Conservation (phyloP, 495 filamentous ascomycete species). For the Gamarada debralockiae region DNA sequence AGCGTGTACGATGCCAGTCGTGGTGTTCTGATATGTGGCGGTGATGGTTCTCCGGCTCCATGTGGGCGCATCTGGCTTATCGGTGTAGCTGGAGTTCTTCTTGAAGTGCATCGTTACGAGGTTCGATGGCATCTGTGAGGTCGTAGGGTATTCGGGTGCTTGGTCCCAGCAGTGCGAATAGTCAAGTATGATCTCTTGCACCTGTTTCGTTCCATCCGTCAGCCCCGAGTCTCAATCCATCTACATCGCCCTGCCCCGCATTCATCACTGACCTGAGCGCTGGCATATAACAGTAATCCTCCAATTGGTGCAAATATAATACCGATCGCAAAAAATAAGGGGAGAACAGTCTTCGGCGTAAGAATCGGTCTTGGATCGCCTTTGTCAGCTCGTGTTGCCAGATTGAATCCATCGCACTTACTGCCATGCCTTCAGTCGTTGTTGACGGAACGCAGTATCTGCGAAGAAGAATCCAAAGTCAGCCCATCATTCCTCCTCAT, state of each 20-base stretch:
- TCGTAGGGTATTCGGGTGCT: slow-evolving; percentile 38
- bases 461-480: slow-evolving; percentile 14
- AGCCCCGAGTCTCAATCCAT: slow-evolving; percentile 1
- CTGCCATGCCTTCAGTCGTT: slow-evolving; percentile 94
- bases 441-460: slow-evolving; percentile 92
- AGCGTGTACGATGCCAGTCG: slow-evolving; percentile 10
- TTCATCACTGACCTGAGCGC: slow-evolving; percentile 52
- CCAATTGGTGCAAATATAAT: slow-evolving; percentile 87
- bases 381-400: slow-evolving; percentile 12
- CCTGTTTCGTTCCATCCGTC: slow-evolving; percentile 44
- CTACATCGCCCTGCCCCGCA: too few relatives aligned
- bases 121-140: slow-evolving; percentile 44
- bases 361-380: slow-evolving; percentile 66
- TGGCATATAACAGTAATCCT: slow-evolving; percentile 79
- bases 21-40: slow-evolving; percentile 18
- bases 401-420: slow-evolving; percentile 38
- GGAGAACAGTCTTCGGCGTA: slow-evolving; percentile 87
- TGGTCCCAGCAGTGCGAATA: slow-evolving; percentile 70
- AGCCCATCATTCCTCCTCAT: slow-evolving; percentile 2
- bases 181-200: slow-evolving; percentile 86
- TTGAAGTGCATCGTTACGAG: slow-evolving; percentile 67
- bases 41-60: slow-evolving; percentile 33
- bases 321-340: slow-evolving; percentile 82
- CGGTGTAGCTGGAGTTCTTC: slow-evolving; percentile 28
- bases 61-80: slow-evolving; percentile 20